Base-by-base conservation (phyloP, 164 flowering plant species). In the Paratinospora sagittata region DNA sequence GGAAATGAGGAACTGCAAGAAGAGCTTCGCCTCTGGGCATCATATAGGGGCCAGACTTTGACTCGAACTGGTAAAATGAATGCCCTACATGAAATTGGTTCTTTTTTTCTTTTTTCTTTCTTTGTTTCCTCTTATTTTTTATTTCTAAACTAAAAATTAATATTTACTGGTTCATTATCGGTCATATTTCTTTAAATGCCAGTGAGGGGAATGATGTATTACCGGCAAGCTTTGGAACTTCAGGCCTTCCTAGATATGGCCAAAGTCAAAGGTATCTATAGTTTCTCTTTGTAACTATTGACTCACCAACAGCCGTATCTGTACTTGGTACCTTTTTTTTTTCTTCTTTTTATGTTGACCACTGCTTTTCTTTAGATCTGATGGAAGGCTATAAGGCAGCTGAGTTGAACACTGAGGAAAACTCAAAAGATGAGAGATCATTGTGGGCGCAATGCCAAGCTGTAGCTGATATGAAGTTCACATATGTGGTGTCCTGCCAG, bases 191-290 rank as follows among this genome's bases (percentile, higher is more conserved):
- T 63, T 27, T 34, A 3, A 67, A 68, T 83, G 33, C n/a, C 85
- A 92, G 98, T 95, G 2, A 82, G 98, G 72, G 98, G 98, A 23
- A 95, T 95, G 97, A 95, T 95, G 98, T 95, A 95, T 74, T 95
- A 88, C 76, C 92, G 97, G 33, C 87, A 86, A 81, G 97, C 98
- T 41, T 84, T 95, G 85, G 97, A 95, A 81, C 94, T 95, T 81
- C 98, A 95, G 74, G 91, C 98, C 55, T 95, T 92, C 77, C 97
- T 95, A 76, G 98, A 95, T 82, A 95, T 90, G 97, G 98, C 98
- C 65, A 81, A 83, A 63, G 84, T 90, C 75, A 89, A 89, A 45
- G 97, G 98, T 95, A 79, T 65, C 65, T 57, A 16, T 3, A 67
- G 67, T 45, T 71, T 41, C 23, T 72, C 23, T 73, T 34, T 24